These are phyloP conservation scores for Irpex sp. DNA, from an alignment of 1,284 basidiomycete genomes.

Conservation along the genomic window DNA sequence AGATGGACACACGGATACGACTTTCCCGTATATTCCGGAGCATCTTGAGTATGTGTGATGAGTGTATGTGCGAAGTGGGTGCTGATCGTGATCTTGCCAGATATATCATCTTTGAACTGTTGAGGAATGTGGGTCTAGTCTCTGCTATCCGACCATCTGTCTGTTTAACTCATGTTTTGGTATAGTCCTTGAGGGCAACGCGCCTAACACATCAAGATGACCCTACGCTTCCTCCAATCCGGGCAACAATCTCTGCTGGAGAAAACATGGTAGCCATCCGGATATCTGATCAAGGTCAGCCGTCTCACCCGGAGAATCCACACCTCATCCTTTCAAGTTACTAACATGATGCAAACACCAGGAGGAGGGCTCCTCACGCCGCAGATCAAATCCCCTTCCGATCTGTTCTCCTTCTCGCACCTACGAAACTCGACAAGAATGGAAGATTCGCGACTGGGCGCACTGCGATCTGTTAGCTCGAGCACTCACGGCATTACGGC, in stretches of 20 bases:
- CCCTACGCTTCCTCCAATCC: constrained; percentile 50
- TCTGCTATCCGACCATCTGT: constrained; percentile 5
- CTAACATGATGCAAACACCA: constrained; percentile 24
- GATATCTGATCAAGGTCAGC: constrained; percentile 80
- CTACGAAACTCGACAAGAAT: constrained; percentile 68
- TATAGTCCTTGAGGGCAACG: constrained; percentile 69
- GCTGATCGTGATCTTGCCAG: constrained; percentile 31
- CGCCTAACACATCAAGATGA: constrained; percentile 43
- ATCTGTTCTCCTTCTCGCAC: constrained; percentile 83
- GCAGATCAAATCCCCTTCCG: constrained; percentile 57
- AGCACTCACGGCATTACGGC: constrained; percentile 63
- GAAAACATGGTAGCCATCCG: constrained; percentile 72
- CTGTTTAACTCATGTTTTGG: background rate
- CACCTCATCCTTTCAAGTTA: background rate
- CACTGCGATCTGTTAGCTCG: constrained; percentile 60
- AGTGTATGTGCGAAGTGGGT: background rate
- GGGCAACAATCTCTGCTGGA: constrained; percentile 71
- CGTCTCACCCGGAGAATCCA: background rate
- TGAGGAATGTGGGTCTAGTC: constrained; percentile 70
- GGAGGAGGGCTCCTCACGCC: constrained; percentile 65
- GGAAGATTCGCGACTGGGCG: constrained; percentile 65
- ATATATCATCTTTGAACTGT: constrained; percentile 85
- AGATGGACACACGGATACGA: constrained; percentile 71
- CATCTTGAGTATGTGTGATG: constrained; percentile 69
- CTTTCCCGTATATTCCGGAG: constrained; percentile 85